Conservation (phyloP, 2,329 filamentous ascomycete genomes). For the Didymella lethalis region DNA sequence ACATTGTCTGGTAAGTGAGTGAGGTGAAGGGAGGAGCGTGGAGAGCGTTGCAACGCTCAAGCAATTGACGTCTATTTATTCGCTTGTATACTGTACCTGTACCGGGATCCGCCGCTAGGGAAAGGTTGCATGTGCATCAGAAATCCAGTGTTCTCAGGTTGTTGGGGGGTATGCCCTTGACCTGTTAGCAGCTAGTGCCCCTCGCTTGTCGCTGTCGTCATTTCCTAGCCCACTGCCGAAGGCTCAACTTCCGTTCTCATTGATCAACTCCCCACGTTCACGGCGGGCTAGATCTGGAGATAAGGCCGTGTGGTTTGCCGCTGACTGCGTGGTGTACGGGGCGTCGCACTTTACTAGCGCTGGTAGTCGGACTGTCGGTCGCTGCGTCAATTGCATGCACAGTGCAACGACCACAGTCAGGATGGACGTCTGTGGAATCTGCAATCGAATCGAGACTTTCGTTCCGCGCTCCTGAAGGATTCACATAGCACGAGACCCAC, state of each 20-base stretch:
- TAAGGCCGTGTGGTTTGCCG: slow-evolving; percentile 22
- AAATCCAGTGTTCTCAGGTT: slow-evolving; percentile 19
- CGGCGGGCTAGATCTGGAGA: slow-evolving; percentile 25
- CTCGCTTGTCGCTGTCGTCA: slow-evolving; percentile 24
- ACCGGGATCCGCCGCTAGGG: slow-evolving; percentile 25
- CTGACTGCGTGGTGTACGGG: slow-evolving; percentile 28
- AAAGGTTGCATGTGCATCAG: slow-evolving; percentile 30
- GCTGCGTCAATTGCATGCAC: slow-evolving; percentile 7
- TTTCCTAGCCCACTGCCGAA: slow-evolving; percentile 19
- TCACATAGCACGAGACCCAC: slow-evolving; percentile 20
- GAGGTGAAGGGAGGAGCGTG: slow-evolving; percentile 4
- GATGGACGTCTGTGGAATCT: slow-evolving; percentile 8
- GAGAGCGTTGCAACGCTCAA: slow-evolving; percentile 13
- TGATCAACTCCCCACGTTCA: slow-evolving; percentile 27
- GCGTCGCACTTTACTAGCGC: slow-evolving; percentile 27
- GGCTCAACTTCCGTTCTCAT: slow-evolving; percentile 28
- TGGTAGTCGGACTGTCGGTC: slow-evolving; percentile 27
- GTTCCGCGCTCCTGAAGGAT: slow-evolving; percentile 15
- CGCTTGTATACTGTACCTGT: slow-evolving; percentile 24
- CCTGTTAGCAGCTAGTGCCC: slow-evolving; percentile 20
- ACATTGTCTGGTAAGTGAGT: slow-evolving; percentile 56
- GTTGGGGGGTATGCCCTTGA: slow-evolving; percentile 19
- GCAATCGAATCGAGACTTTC: slow-evolving; percentile 8
- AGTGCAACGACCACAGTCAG: slow-evolving; percentile 7
- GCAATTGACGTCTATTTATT: slow-evolving; percentile 34